Conservation (phyloP, 129 eudicot genomes). For the Ambrosia trifida region DNA sequence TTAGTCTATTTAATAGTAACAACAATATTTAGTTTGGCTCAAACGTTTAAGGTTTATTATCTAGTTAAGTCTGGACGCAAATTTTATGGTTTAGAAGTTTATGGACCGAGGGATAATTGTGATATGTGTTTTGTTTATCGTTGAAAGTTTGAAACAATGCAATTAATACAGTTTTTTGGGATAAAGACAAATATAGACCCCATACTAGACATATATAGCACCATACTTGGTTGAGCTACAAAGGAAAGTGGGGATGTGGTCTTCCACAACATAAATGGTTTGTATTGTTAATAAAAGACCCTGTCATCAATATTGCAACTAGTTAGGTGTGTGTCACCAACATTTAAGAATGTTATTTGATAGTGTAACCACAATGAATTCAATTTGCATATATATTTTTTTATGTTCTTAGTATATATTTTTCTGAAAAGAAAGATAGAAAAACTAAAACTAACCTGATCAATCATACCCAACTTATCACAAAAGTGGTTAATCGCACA, state of each 20-base stretch:
- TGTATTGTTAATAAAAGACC: constrained; percentile 37
- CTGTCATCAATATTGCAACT: constrained; percentile 30
- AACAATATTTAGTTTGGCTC: too few relatives aligned
- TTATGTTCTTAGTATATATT: neutral
- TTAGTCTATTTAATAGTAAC: too few relatives aligned
- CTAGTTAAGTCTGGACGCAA: neutral
- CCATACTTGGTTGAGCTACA: constrained; percentile 30
- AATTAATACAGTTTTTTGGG: neutral
- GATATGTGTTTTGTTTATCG: neutral
- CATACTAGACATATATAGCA: constrained; percentile 16
- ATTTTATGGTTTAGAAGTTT: neutral
- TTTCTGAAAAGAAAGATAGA: neutral
- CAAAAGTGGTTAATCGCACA: neutral
- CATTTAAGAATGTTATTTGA: neutral
- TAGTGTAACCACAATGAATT: constrained; percentile 6
- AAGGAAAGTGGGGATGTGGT: constrained; percentile 39
- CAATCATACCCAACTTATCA: neutral
- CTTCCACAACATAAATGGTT: constrained; percentile 31
- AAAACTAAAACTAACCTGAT: neutral
- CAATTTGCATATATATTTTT: neutral
- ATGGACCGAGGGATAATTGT: neutral
- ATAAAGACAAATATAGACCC: constrained; percentile 23
- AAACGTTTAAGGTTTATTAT: neutral
- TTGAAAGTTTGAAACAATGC: neutral
- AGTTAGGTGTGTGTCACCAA: constrained; percentile 28